phyloP scores from a whole-genome alignment of 169 alveolate genomes.

The Condylostoma magnum region DNA sequence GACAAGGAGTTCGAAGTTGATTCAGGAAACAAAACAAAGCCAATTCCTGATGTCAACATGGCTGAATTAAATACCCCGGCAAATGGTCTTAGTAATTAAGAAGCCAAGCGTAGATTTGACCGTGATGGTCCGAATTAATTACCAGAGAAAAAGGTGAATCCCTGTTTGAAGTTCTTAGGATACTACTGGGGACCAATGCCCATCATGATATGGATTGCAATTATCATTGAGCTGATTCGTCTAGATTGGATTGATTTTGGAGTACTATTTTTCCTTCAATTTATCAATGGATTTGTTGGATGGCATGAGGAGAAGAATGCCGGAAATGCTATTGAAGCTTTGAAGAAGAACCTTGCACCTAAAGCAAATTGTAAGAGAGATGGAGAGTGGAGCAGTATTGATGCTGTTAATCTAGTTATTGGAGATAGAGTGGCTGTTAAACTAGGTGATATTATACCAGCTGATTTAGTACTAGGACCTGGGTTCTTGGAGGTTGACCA shows the following conservation, averaged over 20 bases:
- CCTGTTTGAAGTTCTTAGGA: slow-evolving; percentile 10
- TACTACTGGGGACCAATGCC: slow-evolving; percentile 35
- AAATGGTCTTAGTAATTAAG: slow-evolving; percentile 12
- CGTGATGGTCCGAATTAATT: slow-evolving; percentile 26
- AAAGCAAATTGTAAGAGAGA: slow-evolving; percentile 49
- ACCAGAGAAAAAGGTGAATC: slow-evolving; percentile 26
- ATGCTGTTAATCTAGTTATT: slow-evolving; percentile 44
- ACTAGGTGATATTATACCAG: slow-evolving; percentile 74
- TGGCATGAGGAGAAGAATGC: slow-evolving; percentile 60
- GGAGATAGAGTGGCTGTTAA: slow-evolving; percentile 67
- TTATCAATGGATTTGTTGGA: slow-evolving; percentile 51
- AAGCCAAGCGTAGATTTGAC: slow-evolving; percentile 22
- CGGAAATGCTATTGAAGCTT: slow-evolving; percentile 71
- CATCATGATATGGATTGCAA: slow-evolving; percentile 25
- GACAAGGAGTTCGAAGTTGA: no score
- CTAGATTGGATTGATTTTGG: slow-evolving; percentile 13
- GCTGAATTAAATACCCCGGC: neutral
- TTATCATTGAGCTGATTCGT: slow-evolving; percentile 19
- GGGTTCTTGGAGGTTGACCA: slow-evolving; percentile 55
- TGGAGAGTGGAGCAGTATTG: slow-evolving; percentile 45
- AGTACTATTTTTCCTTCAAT: slow-evolving; percentile 25
- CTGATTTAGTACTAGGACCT: slow-evolving; percentile 68
- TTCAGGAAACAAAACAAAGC: no score
- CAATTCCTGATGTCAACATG: no score
- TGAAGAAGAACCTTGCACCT: slow-evolving; percentile 55